phyloP scores from a whole-genome alignment of 2,329 filamentous ascomycete species.

The Venturiaceae sp. region DNA sequence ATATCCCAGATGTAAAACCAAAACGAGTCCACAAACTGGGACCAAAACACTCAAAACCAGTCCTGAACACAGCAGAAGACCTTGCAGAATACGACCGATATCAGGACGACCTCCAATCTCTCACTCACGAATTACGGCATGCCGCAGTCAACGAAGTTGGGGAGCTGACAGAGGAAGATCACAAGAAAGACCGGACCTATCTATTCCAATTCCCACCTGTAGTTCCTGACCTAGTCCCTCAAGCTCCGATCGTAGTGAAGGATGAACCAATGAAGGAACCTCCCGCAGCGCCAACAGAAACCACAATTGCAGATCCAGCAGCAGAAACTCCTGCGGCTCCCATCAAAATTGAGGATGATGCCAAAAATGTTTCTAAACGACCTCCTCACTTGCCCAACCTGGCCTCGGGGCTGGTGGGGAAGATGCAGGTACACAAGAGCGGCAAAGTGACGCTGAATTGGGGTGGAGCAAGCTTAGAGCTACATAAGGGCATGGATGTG shows the following conservation, averaged over 20 bases:
- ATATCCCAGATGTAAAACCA: background rate
- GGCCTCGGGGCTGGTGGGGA: constrained; percentile 47
- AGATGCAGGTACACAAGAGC: constrained; percentile 51
- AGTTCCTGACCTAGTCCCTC: constrained; percentile 44
- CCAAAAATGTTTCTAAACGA: constrained; percentile 9
- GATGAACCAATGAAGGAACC: constrained; percentile 15
- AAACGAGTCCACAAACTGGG: constrained; percentile 15
- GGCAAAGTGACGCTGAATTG: constrained; percentile 53
- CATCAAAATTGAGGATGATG: constrained; percentile 21
- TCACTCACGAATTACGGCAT: constrained; percentile 30
- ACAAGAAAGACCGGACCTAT: constrained; percentile 46
- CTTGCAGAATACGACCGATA: constrained; percentile 39
- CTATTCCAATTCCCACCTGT: constrained; percentile 56
- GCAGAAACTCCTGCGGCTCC: background rate
- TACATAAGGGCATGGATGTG: constrained; percentile 46
- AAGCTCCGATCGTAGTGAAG: constrained; percentile 15
- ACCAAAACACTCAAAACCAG: constrained; percentile 17
- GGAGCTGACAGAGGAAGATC: constrained; percentile 20
- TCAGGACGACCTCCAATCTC: constrained; percentile 35
- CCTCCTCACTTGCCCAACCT: constrained; percentile 26
- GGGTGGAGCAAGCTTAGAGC: constrained; percentile 50
- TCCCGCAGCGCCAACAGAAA: background rate
- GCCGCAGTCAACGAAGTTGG: constrained; percentile 13
- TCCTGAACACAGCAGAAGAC: constrained; percentile 43
- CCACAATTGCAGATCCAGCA: constrained; percentile 9